phyloP scores from a whole-genome alignment of 2,329 filamentous ascomycete species.

The Arthrobotrys pseudoclavata region DNA sequence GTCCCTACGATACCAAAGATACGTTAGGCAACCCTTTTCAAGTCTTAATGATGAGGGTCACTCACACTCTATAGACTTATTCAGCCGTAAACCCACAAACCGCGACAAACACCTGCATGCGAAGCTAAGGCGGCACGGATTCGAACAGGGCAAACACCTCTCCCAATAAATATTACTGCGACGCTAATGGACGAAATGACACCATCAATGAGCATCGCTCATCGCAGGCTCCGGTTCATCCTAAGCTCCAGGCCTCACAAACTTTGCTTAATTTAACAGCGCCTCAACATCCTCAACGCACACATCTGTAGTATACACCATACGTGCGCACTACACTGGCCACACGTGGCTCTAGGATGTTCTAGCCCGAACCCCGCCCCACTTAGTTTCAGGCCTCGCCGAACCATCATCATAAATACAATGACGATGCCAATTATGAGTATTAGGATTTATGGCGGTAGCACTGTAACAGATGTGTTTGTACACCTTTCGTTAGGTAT shows the following conservation, averaged over 20 bases:
- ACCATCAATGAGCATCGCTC: conserved; percentile 2
- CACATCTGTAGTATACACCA: background rate
- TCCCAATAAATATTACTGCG: background rate
- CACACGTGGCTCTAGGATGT: background rate
- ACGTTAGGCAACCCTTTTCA: too few relatives aligned
- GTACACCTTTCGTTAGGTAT: too few relatives aligned
- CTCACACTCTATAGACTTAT: background rate
- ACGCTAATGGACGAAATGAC: background rate
- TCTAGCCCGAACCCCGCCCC: background rate
- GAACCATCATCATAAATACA: conserved; percentile 7
- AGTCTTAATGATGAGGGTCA: too few relatives aligned
- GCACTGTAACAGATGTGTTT: too few relatives aligned
- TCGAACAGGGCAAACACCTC: conserved; percentile 3
- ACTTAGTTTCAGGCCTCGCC: background rate
- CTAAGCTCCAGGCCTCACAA: conserved; percentile 3
- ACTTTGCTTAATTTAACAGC: background rate
- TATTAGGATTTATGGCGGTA: background rate
- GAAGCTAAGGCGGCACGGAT: background rate
- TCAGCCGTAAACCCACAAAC: background rate
- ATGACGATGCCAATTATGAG: background rate
- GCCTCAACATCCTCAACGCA: background rate
- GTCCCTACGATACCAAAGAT: background rate
- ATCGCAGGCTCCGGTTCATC: background rate
- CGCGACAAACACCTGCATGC: background rate
- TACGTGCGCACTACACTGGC: background rate